These are phyloP conservation scores for Leishmania tarentolae DNA, from an alignment of 208 protist species.

Conservation along the genomic window DNA sequence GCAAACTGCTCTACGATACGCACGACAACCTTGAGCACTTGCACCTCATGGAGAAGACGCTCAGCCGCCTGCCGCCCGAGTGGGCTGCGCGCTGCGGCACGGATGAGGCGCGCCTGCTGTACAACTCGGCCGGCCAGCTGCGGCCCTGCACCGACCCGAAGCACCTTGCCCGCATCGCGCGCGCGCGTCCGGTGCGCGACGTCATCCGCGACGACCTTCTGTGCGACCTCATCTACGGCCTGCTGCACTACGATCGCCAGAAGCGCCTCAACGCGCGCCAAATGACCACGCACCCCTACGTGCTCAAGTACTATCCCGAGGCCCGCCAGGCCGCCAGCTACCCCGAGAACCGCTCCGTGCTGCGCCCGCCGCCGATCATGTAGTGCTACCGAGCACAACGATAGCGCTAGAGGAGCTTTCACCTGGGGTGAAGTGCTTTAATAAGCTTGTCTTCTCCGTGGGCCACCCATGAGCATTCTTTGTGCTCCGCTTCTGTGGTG, in stretches of 20 bases:
- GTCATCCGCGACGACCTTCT: slow-evolving; percentile 58
- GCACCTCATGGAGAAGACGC: slow-evolving; percentile 80
- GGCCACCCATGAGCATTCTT: neutral
- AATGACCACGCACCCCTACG: slow-evolving; percentile 77
- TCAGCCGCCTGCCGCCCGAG: slow-evolving; percentile 44
- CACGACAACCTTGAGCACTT: slow-evolving; percentile 77
- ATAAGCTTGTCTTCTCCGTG: neutral
- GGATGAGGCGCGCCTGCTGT: slow-evolving; percentile 55
- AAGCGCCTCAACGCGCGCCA: slow-evolving; percentile 68
- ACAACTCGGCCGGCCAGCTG: slow-evolving; percentile 48
- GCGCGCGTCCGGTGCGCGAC: slow-evolving; percentile 56
- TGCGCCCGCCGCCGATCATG: slow-evolving; percentile 48
- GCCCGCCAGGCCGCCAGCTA: slow-evolving; percentile 57
- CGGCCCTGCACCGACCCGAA: slow-evolving; percentile 66
- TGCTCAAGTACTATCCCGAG: slow-evolving; percentile 85
- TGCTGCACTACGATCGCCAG: slow-evolving; percentile 78
- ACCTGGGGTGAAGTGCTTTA: neutral
- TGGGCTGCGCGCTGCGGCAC: slow-evolving; percentile 54
- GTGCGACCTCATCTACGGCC: slow-evolving; percentile 62
- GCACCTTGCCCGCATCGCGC: slow-evolving; percentile 63
- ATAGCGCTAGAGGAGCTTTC: neutral
- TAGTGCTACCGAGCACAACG: slow-evolving; percentile 14
- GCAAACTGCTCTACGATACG: slow-evolving; percentile 75
- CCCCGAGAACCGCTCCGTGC: slow-evolving; percentile 58
- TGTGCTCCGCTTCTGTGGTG: neutral